Conservation (phyloP, 1,139 yeast species). For the Nakaseomyces kungkrabaensis region DNA sequence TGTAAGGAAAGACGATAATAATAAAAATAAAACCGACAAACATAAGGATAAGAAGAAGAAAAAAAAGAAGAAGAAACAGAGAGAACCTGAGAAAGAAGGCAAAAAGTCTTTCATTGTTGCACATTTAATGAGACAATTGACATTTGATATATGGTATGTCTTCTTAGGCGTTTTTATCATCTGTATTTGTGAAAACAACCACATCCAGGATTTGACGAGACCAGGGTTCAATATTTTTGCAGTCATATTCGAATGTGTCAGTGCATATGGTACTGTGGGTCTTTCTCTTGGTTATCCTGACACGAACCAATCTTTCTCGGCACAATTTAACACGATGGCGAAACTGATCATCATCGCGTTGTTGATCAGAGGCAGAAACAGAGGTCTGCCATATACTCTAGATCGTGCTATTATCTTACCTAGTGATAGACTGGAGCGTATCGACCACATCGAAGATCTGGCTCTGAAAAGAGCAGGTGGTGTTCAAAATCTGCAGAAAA, state of each 20-base stretch:
- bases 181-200: conserved; percentile 73
- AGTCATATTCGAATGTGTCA: conserved; percentile 75
- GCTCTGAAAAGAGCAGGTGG: conserved; percentile 9
- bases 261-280: conserved; percentile 97
- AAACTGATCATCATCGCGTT: conserved; percentile 79
- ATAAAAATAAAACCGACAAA: conserved; percentile 3
- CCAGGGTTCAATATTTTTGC: conserved; percentile 57
- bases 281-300: conserved; percentile 73
- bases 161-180: conserved; percentile 77
- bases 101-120: conserved; percentile 62
- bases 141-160: conserved; percentile 92
- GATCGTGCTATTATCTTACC: conserved; percentile 93
- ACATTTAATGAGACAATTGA: conserved; percentile 83
- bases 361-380: conserved; percentile 91
- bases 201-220: conserved; percentile 37
- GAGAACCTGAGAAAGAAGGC: conserved; percentile 3
- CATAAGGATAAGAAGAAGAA: background rate
- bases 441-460: conserved; percentile 59
- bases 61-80: conserved; percentile 5
- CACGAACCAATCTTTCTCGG: conserved; percentile 58
- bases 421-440: conserved; percentile 51
- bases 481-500: background rate
- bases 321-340: conserved; percentile 59
- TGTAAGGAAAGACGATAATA: background rate
- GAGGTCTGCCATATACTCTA: conserved; percentile 88